Base-by-base conservation (phyloP, 306 rosid species). In the Lathyrus sativus region DNA sequence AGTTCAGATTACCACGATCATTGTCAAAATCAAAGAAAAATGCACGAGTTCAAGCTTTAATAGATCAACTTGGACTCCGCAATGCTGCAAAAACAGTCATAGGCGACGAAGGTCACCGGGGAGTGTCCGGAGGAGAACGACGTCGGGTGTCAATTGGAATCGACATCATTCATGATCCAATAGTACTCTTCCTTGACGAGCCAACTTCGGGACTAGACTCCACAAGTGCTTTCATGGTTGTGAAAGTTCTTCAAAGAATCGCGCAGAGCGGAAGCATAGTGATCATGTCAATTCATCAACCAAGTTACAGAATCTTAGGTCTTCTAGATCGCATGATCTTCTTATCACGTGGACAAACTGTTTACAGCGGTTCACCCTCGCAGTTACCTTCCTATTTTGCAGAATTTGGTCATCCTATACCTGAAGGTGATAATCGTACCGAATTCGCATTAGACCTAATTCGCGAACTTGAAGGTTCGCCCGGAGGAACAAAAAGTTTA, bases 251-350 rank as follows among this genome's bases (percentile, higher is more conserved):
- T 0, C 99, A 90, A 67, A 78, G 99, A 77, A 90, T 93, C 44
- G 97, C 99, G 11, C 97, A 87, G 68, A 90, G 96, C 11, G 99
- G 99, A 14, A 93, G 99, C 89, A 85, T 93, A 0, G 99, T 93
- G 5, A 83, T 93, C 72, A 85, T 90, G 99, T 90, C 99, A 1
- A 75, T 93, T 2, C 99, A 93, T 68, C 99, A 93, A 18, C 99
- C 99, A 0, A 93, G 99, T 61, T 93, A 84, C 70, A 46, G 99
- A 46, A 90, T 93, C 71, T 76, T 93, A 1, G 88, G 99, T 1
- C 81, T 93, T 18, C 71, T 93, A 0, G 99, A 93, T 74, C 89
- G 88, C 2, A 63, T 93, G 72, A 79, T 93, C 62, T 93, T 93
- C 79, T 51, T 93, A 14, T 87, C 97, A 0, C 82, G 95, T 0